Base-by-base conservation (phyloP, 2,329 filamentous ascomycete genomes). In the Paramyrothecium sp. region DNA sequence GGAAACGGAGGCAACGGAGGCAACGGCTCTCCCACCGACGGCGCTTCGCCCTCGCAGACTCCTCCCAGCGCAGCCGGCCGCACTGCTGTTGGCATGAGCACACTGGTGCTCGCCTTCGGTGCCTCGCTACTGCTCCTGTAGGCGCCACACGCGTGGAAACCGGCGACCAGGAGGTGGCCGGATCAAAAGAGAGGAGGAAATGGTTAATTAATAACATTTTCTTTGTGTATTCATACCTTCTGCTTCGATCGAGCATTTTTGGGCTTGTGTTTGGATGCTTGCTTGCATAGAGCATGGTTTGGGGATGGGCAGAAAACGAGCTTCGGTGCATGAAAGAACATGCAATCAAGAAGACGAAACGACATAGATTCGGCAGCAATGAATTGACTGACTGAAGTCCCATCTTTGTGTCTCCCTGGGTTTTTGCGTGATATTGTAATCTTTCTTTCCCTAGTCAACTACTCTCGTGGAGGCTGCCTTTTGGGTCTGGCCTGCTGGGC, bases 401-500 rank as follows among this genome's bases (percentile, higher is more conserved):
- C 33, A 38, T 38, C 16, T 38, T 38, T 16, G n/a, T n/a, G n/a
- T n/a, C n/a, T n/a, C n/a, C n/a, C n/a, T n/a, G n/a, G n/a, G n/a
- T n/a, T n/a, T n/a, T n/a, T n/a, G n/a, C n/a, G n/a, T n/a, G n/a
- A n/a, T n/a, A n/a, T n/a, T n/a, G n/a, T n/a, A 52, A 65, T 55
- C 56, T 83, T 82, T 72, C 84, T 79, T 71, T 75, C 79, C 55
- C n/a, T n/a, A n/a, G n/a, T n/a, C n/a, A n/a, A n/a, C n/a, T n/a
- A n/a, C n/a, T n/a, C 74, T 75, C 62, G 85, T 73, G 2, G 48
- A 12, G 30, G 17, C 21, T 51, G 22, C 48, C 48, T 51, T n/a
- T 52, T 52, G 23, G 50, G 50, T 5, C 50, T 8, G 16, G 75
- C 73, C 63, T 89, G 85, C 69, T 85, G 79, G 47, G 92, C 93